Percentiles rank a stretch among this genome's conserved stretches.
Conservation (phyloP, 345 rosid genomes). For the Cardiospermum halicacabum region DNA sequence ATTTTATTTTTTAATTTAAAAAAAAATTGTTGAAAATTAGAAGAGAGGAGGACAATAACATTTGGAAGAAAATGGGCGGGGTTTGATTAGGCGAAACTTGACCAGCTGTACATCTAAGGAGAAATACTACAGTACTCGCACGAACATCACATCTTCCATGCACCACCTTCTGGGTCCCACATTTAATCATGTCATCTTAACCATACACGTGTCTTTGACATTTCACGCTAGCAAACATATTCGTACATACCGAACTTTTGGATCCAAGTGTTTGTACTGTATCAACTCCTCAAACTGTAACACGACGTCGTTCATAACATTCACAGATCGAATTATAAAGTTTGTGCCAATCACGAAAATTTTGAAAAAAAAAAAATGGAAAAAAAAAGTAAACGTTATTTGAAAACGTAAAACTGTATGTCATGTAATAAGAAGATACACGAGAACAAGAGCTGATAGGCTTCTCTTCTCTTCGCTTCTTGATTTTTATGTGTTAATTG, state of each 20-base stretch:
- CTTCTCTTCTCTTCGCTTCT: slow-evolving; percentile 3
- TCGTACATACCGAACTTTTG: not conserved
- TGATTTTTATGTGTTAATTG: not conserved
- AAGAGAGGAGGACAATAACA: not conserved
- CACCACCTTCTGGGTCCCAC: not conserved
- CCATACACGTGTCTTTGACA: not conserved
- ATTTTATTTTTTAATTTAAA: not conserved
- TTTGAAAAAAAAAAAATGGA: not conserved
- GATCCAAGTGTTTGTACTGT: not conserved
- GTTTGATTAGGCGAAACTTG: not conserved
- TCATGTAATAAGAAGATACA: not conserved
- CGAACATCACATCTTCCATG: not conserved
- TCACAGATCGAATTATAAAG: not conserved
- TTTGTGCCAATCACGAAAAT: slow-evolving; percentile 15
- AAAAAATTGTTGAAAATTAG: not conserved
- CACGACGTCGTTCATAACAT: slow-evolving; percentile 3
- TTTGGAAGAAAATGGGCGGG: not conserved
- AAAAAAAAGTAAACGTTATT: slow-evolving; percentile 11
- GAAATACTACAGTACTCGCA: not conserved
- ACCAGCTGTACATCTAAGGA: not conserved
- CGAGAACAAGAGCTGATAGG: not conserved
- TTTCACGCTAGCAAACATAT: not conserved
- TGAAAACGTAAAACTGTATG: not conserved
- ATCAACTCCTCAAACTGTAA: not conserved
- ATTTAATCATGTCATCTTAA: not conserved